Evolutionary conservation across 257 asterid genomes (phyloP).

Genomic region (Sherardia arvensis): DNA sequence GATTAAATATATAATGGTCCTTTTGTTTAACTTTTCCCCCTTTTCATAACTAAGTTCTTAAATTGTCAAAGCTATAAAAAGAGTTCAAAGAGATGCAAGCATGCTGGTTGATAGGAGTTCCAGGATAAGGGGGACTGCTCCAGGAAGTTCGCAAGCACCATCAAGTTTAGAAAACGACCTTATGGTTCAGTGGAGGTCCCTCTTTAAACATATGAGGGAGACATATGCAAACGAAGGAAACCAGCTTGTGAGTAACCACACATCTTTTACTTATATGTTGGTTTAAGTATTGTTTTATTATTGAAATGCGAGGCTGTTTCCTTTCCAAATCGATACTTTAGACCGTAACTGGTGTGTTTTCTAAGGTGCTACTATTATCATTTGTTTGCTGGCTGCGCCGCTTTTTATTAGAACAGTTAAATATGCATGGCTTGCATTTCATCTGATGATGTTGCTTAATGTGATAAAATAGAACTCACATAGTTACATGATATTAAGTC

Average conservation of each 20-base stretch:
- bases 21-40: neutral
- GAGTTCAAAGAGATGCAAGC: conserved; percentile 72
- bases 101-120: conserved; percentile 54
- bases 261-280: neutral
- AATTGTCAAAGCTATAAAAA: conserved; percentile 40
- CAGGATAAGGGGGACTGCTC: conserved; percentile 29
- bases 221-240: conserved; percentile 46
- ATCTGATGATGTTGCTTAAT: neutral
- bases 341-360: neutral
- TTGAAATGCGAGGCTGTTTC: neutral
- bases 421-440: neutral
- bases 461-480: neutral
- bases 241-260: conserved; percentile 51
- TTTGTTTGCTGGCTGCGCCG: neutral
- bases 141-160: conserved; percentile 19
- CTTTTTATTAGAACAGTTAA: neutral
- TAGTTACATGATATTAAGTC: neutral
- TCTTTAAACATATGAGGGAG: conserved; percentile 51
- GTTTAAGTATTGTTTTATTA: neutral
- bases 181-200: conserved; percentile 67
- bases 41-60: conserved; percentile 4
- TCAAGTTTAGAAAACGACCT: conserved; percentile 46
- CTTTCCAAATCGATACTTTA: neutral
- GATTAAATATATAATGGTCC: neutral
- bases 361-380: neutral